phyloP scores from a whole-genome alignment of 495 filamentous ascomycete species.

The Glutinoglossum americanum region DNA sequence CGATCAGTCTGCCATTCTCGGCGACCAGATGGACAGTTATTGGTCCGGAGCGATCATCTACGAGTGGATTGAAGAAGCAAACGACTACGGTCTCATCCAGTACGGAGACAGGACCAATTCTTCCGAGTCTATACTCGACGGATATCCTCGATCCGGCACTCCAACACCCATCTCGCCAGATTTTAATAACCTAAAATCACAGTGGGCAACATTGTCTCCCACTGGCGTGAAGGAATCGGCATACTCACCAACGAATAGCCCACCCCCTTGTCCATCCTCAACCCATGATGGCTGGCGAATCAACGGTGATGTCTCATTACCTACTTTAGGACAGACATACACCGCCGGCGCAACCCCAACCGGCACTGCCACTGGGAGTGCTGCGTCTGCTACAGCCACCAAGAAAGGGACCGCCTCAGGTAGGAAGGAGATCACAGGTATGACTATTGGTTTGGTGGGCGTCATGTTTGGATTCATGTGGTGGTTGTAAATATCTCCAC shows the following conservation, averaged over 20 bases:
- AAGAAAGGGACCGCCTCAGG: slow-evolving; percentile 6
- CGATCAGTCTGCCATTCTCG: slow-evolving; percentile 61
- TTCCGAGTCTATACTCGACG: slow-evolving; percentile 32
- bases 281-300: slow-evolving; percentile 52
- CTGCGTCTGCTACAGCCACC: slow-evolving; percentile 1
- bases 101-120: slow-evolving; percentile 40
- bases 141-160: slow-evolving; percentile 46
- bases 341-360: background rate
- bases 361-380: background rate
- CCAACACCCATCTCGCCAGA: slow-evolving; percentile 57
- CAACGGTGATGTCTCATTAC: slow-evolving; percentile 41
- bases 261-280: slow-evolving; percentile 48
- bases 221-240: slow-evolving; percentile 38
- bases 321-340: slow-evolving; percentile 36
- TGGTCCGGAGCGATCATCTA: slow-evolving; percentile 79
- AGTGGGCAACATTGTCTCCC: slow-evolving; percentile 55
- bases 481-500: slow-evolving; percentile 4
- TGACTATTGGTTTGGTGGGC: slow-evolving; percentile 3
- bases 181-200: slow-evolving; percentile 50
- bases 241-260: slow-evolving; percentile 40
- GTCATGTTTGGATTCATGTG: slow-evolving; percentile 8
- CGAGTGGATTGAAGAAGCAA: slow-evolving; percentile 76
- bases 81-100: slow-evolving; percentile 65
- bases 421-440: slow-evolving; percentile 6
- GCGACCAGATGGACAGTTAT: slow-evolving; percentile 40